Evolutionary conservation across 2,329 filamentous ascomycete species (phyloP), one percentile per base, ranked within the genome.

Genomic region (Moelleriella libera): DNA sequence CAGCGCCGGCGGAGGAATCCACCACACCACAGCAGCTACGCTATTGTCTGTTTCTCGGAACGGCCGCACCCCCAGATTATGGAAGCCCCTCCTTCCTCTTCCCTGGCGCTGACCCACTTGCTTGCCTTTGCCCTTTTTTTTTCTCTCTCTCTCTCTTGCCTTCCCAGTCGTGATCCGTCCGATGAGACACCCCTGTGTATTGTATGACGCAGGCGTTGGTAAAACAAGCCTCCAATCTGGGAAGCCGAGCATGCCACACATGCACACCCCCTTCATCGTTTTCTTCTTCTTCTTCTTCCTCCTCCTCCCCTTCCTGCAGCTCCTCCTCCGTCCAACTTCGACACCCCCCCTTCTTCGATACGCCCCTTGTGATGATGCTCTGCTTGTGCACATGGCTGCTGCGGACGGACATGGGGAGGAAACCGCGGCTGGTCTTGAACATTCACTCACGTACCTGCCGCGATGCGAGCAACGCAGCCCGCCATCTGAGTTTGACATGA

Each of bases 171-270:
- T 55, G 57, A 58, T 59, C 58, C 57, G 55, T 60, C 61, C 57
- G 56, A 58, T 60, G 58, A 62, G 54, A 59, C 58, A 60, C 58
- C 60, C 62, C 55, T 62, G 57, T 12, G 41, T 56, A 51, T 51
- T 51, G 50, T 51, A 49, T 47, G 48, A 47, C 48, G 48, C 48
- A 49, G 34, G 43, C 45, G 34, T 30, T 45, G 45, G 47, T 47
- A 14, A 47, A 46, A 43, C 11, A 45, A 5, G 39, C 43, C 47
- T 43, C 32, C 32, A 37, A 37, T 37, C 32, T 37, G 32, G 32
- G 32, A 37, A 37, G 32, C 32, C 32, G n/a, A 40, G 21, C 29
- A 5, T 37, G 11, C 39, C 44, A 30, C 31, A n/a, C n/a, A n/a
- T n/a, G n/a, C n/a, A n/a, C n/a, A n/a, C n/a, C n/a, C n/a, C n/a